Evolutionary conservation across 352 stramenopile genomes (phyloP).

Genomic region (Peronospora farinosa): DNA sequence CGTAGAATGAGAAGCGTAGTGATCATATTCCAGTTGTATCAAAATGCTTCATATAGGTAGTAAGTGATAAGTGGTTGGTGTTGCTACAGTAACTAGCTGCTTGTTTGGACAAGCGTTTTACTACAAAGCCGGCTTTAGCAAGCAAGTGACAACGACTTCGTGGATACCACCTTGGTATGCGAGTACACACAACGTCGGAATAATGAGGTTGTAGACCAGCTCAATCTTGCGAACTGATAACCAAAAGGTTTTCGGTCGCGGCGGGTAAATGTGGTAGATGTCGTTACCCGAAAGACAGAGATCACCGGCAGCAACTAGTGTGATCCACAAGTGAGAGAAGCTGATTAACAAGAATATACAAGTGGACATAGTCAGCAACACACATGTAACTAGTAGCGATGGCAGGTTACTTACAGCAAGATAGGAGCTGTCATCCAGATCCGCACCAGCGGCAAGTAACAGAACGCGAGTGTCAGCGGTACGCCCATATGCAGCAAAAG

Average conservation of each 20-base stretch:
- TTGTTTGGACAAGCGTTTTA: background rate
- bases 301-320: constrained; percentile 34
- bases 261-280: constrained; percentile 42
- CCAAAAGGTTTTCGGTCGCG: constrained; percentile 43
- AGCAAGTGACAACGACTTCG: constrained; percentile 27
- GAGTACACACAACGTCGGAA: constrained; percentile 34
- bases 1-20: too few species aligned
- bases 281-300: constrained; percentile 33
- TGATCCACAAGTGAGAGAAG: constrained; percentile 44
- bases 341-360: constrained; percentile 20
- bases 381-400: background rate
- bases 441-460: constrained; percentile 36
- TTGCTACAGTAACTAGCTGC: constrained; percentile 2
- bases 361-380: constrained; percentile 4
- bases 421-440: constrained; percentile 46
- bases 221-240: constrained; percentile 37
- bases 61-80: background rate
- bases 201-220: constrained; percentile 34
- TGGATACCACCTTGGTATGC: constrained; percentile 24
- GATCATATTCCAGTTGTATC: too few species aligned
- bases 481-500: constrained; percentile 39
- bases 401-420: constrained; percentile 29
- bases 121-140: constrained; percentile 19
- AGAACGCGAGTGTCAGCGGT: constrained; percentile 35
- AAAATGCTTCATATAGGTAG: too few species aligned